Base-by-base conservation (phyloP, 345 rosid genomes). In the Laguncularia racemosa region DNA sequence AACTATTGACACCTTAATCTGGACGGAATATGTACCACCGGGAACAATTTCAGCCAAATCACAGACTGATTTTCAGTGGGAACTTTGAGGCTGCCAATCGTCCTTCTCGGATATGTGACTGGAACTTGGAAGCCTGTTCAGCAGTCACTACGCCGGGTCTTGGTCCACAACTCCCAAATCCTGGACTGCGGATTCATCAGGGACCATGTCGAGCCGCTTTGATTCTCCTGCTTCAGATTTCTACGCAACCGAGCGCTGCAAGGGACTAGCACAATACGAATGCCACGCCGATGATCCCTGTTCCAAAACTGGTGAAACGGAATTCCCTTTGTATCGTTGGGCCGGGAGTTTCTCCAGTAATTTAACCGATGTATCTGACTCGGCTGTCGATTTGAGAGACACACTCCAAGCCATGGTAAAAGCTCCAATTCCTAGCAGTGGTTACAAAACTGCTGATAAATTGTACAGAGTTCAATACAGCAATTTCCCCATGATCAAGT, bases 221-320 rank as follows among this genome's bases (percentile, higher is more conserved):
- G 72, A 72, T 28, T 61, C 83, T 2, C 89, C 84, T 1, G 74
- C 77, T 46, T 75, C 74, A 6, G 81, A 81, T 20, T 81, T 83
- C 44, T 77, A 75, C 51, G 85, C 86, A 44, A 67, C 83, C 2
- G 89, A 81, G 59, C 60, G 55, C 23, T 70, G 23, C 69, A 75
- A 76, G 89, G 78, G 86, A n/a, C 69, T 83, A 62, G 69, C 71
- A 9, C 80, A 68, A 50, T 47, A 60, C 28, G 78, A 66, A 20
- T 48, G 46, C n/a, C n/a, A n/a, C n/a, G n/a, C n/a, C n/a, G n/a
- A n/a, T 57, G 21, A 52, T 12, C 62, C 63, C 44, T 48, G 51
- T 63, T 60, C 60, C 55, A 63, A 53, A 51, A 60, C 56, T 56
- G 44, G 53, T 57, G 73, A 71, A 61, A 57, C 71, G 26, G 71